Conservation (phyloP, 2,329 filamentous ascomycete species). For the Cercospora sp. region DNA sequence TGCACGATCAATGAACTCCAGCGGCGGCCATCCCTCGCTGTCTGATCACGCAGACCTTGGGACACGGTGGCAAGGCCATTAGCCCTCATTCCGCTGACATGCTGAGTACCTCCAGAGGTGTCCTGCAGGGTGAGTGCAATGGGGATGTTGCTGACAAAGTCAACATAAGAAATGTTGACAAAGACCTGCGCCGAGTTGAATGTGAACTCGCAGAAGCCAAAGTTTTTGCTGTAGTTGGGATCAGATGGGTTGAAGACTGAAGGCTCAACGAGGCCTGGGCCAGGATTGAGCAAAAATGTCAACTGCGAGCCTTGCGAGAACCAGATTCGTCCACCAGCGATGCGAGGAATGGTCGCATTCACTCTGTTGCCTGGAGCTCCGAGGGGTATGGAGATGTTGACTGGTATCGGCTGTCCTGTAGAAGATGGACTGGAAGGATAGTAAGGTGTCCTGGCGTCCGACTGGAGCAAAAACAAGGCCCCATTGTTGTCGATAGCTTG, state of each 20-base stretch:
- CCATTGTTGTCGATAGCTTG: constrained; percentile 39
- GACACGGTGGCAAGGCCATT: constrained; percentile 60
- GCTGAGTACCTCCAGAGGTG: constrained; percentile 41
- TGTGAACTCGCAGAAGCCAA: constrained; percentile 52
- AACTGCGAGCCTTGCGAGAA: constrained; percentile 38
- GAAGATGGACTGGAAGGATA: constrained; percentile 38
- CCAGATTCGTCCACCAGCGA: constrained; percentile 43
- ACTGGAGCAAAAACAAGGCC: constrained; percentile 37
- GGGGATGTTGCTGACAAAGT: constrained; percentile 45
- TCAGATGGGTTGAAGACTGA: constrained; percentile 42
- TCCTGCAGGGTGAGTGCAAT: constrained; percentile 43
- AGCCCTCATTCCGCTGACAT: constrained; percentile 60
- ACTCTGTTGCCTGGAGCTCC: constrained; percentile 39
- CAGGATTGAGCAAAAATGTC: constrained; percentile 40
- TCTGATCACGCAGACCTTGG: constrained; percentile 56
- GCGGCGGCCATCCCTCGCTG: constrained; percentile 54
- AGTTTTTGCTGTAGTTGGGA: constrained; percentile 48
- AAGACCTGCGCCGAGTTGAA: constrained; percentile 50
- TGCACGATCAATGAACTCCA: constrained; percentile 63
- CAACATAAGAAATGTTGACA: constrained; percentile 46
- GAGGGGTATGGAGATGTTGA: constrained; percentile 48
- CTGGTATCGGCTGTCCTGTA: constrained; percentile 40
- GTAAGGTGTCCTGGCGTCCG: constrained; percentile 40
- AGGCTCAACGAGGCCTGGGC: constrained; percentile 41
- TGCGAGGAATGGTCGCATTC: constrained; percentile 38